phyloP scores from a whole-genome alignment of 768 basidiomycete genomes.

The Xerocomellus chrysenteron region DNA sequence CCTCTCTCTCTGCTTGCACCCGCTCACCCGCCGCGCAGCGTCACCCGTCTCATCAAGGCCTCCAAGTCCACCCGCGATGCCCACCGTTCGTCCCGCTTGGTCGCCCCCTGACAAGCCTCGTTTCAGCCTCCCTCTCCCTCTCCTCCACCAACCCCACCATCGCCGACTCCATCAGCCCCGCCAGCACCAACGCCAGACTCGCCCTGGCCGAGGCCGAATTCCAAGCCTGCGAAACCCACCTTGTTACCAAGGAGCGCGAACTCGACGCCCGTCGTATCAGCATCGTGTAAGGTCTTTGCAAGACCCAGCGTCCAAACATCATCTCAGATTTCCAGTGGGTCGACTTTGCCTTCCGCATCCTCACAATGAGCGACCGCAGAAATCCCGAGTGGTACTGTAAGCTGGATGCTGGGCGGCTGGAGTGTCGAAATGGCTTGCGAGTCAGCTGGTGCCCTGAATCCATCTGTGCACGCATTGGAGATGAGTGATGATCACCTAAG shows the following conservation, averaged over 20 bases:
- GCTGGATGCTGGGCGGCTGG: no score
- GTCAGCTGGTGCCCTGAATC: no score
- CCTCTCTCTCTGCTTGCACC: background rate
- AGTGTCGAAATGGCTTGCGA: no score
- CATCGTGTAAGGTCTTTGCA: slow-evolving; percentile 26
- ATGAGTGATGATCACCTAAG: background rate
- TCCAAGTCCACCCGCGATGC: slow-evolving; percentile 54
- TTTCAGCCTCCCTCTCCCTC: slow-evolving; percentile 45
- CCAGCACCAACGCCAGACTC: slow-evolving; percentile 45
- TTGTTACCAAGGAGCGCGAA: slow-evolving; percentile 67
- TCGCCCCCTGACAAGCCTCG: slow-evolving; percentile 20
- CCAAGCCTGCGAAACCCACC: slow-evolving; percentile 77
- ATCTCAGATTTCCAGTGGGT: no score
- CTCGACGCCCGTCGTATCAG: slow-evolving; percentile 51
- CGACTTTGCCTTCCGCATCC: no score
- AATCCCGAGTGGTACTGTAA: no score
- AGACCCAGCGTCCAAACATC: no score
- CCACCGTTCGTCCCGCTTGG: slow-evolving; percentile 31
- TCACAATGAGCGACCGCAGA: no score
- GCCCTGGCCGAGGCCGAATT: slow-evolving; percentile 69
- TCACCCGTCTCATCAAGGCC: slow-evolving; percentile 76
- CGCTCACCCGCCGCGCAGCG: slow-evolving; percentile 39
- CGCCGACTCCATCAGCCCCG: slow-evolving; percentile 11
- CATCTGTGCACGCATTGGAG: background rate
- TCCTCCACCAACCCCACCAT: slow-evolving; percentile 32